These are phyloP conservation scores for Tephrocybe sp. DNA, from an alignment of 768 basidiomycete species.

Conservation along the genomic window DNA sequence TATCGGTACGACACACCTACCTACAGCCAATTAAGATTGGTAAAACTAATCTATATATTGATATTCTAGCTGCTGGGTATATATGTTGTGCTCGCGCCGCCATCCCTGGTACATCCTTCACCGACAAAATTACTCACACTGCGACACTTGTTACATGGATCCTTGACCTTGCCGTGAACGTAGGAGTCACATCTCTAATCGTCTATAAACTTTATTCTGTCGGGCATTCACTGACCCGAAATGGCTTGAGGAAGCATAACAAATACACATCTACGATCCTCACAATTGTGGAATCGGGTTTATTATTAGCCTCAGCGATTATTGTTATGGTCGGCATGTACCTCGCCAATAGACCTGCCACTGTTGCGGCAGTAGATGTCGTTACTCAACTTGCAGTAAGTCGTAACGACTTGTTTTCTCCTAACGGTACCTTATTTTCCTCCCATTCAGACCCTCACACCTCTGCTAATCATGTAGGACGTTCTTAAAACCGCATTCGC, in stretches of 20 bases:
- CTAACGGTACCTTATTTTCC: neutral
- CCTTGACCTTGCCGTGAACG: neutral
- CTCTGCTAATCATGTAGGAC: neutral
- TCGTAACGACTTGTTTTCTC: neutral
- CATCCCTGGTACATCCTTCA: neutral
- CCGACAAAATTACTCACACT: neutral
- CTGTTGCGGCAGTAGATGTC: constrained; percentile 2
- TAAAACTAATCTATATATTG: neutral
- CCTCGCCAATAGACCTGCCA: neutral
- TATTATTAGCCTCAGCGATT: neutral
- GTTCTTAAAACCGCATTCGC: neutral
- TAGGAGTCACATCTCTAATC: neutral
- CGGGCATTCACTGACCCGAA: neutral
- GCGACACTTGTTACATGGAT: neutral
- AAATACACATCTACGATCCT: neutral
- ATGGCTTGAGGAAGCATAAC: neutral
- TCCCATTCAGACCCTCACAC: neutral
- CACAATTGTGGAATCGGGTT: neutral
- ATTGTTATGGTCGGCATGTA: constrained; percentile 1
- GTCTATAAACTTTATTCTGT: neutral
- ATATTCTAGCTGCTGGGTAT: neutral
- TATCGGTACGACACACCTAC: neutral
- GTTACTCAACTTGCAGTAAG: neutral
- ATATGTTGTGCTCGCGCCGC: neutral
- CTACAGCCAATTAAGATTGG: neutral